Evolutionary conservation across 2,329 filamentous ascomycete species (phyloP), one percentile per base, ranked within the genome.

Genomic region (Paecilomyces sp.): DNA sequence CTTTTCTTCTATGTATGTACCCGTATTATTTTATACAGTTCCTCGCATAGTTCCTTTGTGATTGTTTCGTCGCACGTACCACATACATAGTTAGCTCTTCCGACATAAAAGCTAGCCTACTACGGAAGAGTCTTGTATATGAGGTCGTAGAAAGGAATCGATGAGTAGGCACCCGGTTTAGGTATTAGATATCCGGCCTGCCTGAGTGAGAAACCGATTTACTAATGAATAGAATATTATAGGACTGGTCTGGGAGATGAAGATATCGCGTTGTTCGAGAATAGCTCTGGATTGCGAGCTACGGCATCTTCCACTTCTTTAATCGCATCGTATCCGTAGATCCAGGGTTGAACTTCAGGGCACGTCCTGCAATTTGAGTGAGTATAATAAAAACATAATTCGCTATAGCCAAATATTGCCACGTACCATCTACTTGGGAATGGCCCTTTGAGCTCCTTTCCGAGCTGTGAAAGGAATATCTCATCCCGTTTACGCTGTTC

Each of bases 271-370:
- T n/a, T 15, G n/a, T 41, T 15, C 13, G 57, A 36, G 31, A 71
- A 71, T 18, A 70, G 50, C 8, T 58, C 61, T 3, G 63, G 63
- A 57, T 70, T 67, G 55, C 60, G 30, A 24, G 53, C 57, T 13
- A 74, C 68, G 1, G 68, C 75, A 12, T 76, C 73, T 57, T 83
- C 78, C 1, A 81, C 83, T 65, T 86, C 85, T 30, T 74, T 73
- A 60, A 81, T 80, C 3, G 84, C 83, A 71, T 88, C 83, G 62
- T 88, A 88, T 0, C 85, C 84, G 64, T 84, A 89, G 54, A 89
- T 63, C 83, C 85, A 88, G 0, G 81, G 80, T 69, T 88, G 85
- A 0, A 85, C 80, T 34, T 82, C 75, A 0, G 84, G 85, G 67
- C 85, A 88, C 1, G 82, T 85, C 82, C 76, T 75, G 47, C 22